Percentiles rank a stretch among this genome's conserved stretches.
Conservation (phyloP, 345 rosid genomes). For the Adansonia digitata region DNA sequence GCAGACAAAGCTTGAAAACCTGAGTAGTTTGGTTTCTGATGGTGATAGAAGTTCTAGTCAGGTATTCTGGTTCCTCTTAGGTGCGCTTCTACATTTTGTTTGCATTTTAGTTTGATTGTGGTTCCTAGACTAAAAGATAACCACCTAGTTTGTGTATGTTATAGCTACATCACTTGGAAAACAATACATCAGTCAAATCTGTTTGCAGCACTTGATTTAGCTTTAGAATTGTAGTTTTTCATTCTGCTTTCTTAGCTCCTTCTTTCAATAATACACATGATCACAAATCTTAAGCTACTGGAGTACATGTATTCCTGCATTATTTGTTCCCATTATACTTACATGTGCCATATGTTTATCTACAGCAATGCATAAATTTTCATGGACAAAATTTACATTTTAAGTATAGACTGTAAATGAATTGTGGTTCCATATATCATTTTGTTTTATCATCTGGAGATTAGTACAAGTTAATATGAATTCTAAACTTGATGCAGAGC, state of each 20-base stretch:
- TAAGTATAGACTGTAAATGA: background rate
- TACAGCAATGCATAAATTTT: background rate
- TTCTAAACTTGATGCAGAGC: background rate
- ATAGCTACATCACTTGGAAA: background rate
- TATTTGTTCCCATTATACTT: background rate
- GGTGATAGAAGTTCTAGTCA: slow-evolving; percentile 46
- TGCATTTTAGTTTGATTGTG: background rate
- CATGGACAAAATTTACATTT: background rate
- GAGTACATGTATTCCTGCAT: background rate
- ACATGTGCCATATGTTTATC: background rate
- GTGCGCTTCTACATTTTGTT: background rate
- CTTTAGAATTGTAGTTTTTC: background rate
- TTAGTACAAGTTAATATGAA: background rate
- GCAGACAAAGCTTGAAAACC: slow-evolving; percentile 59
- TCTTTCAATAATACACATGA: background rate
- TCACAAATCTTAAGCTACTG: background rate
- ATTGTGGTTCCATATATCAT: background rate
- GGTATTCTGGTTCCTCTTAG: slow-evolving; percentile 36
- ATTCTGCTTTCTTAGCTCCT: background rate
- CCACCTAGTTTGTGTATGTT: background rate
- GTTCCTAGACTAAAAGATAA: background rate
- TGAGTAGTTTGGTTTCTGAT: slow-evolving; percentile 47
- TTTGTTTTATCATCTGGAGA: background rate
- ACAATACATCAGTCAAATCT: background rate
- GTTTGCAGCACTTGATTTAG: background rate